These are phyloP conservation scores for Aspergillus tanneri DNA, from an alignment of 2,329 filamentous ascomycete genomes.

Conservation along the genomic window DNA sequence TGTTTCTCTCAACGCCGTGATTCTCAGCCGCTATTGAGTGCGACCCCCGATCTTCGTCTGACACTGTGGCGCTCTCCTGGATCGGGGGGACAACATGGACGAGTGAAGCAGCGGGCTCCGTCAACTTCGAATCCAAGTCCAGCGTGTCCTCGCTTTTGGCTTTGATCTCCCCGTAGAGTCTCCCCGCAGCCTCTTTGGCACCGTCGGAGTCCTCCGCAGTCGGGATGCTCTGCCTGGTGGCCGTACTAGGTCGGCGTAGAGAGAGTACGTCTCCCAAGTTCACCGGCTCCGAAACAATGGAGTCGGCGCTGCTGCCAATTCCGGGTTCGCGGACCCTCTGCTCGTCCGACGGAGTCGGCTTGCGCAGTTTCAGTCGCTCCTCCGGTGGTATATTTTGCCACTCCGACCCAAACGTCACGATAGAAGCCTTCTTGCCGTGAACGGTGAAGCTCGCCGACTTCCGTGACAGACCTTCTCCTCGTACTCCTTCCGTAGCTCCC, in stretches of 20 bases:
- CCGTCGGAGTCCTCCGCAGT: slow-evolving; percentile 26
- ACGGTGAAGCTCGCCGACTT: slow-evolving; percentile 89
- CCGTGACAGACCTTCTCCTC: slow-evolving; percentile 70
- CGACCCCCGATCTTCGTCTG: slow-evolving; percentile 10
- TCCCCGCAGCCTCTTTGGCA: slow-evolving; percentile 24
- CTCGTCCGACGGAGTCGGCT: slow-evolving; percentile 43
- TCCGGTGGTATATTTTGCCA: slow-evolving; percentile 75
- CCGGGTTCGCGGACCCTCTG: slow-evolving; percentile 35
- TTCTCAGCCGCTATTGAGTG: slow-evolving; percentile 4
- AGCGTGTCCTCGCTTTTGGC: slow-evolving; percentile 11
- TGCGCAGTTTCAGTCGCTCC: slow-evolving; percentile 67
- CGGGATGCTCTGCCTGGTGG: slow-evolving; percentile 58
- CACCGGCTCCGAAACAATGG: slow-evolving; percentile 24
- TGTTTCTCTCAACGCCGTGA: slow-evolving; percentile 13
- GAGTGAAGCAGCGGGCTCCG: slow-evolving; percentile 3
- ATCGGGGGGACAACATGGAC: slow-evolving; percentile 2
- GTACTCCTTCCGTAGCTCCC: slow-evolving; percentile 30
- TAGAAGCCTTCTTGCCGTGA: slow-evolving; percentile 95
- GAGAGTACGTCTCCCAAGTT: slow-evolving; percentile 58
- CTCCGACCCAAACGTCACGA: slow-evolving; percentile 94
- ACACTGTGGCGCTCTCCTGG: slow-evolving; percentile 1
- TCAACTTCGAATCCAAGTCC: slow-evolving; percentile 2
- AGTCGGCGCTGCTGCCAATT: slow-evolving; percentile 28
- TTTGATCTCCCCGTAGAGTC: slow-evolving; percentile 13
- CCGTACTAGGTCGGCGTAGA: slow-evolving; percentile 63